A percentile compares a stretch with the other conserved stretches of the same genome.
These are phyloP conservation scores for Penstemon newberryi DNA, from an alignment of 257 asterid genomes.

Conservation along the genomic window DNA sequence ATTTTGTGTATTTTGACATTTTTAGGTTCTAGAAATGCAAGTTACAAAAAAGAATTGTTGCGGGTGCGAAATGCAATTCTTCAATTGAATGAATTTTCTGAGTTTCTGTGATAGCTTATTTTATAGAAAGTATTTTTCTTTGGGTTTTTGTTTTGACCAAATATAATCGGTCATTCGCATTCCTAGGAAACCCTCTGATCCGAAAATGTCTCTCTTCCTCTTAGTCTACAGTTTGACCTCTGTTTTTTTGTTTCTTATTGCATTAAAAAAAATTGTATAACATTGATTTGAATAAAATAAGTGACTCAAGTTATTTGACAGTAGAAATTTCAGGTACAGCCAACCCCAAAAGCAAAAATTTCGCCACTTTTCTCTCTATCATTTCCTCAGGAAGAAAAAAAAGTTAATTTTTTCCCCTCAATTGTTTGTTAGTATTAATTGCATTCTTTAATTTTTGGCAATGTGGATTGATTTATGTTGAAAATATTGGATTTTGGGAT, in stretches of 20 bases:
- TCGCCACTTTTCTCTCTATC: constrained; percentile 24
- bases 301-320: constrained; percentile 27
- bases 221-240: background rate
- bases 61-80: background rate
- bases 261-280: background rate
- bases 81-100: background rate
- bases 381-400: constrained; percentile 2
- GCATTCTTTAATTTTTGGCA: constrained; percentile 36
- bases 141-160: constrained; percentile 5
- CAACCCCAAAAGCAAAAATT: constrained; percentile 24
- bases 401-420: background rate
- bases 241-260: background rate
- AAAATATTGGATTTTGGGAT: constrained; percentile 42
- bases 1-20: constrained; percentile 8
- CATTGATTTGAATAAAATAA: constrained; percentile 26
- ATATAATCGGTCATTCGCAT: constrained; percentile 36
- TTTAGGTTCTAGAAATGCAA: too few relatives aligned
- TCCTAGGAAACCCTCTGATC: constrained; percentile 46
- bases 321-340: constrained; percentile 32
- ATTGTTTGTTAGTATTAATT: constrained; percentile 11
- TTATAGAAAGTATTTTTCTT: background rate
- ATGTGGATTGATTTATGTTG: constrained; percentile 51
- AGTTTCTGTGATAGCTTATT: background rate
- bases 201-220: constrained; percentile 39
- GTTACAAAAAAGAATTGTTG: background rate